phyloP scores from a whole-genome alignment of 2,329 filamentous ascomycete species.

The Phymatotrichopsis omnivora region DNA sequence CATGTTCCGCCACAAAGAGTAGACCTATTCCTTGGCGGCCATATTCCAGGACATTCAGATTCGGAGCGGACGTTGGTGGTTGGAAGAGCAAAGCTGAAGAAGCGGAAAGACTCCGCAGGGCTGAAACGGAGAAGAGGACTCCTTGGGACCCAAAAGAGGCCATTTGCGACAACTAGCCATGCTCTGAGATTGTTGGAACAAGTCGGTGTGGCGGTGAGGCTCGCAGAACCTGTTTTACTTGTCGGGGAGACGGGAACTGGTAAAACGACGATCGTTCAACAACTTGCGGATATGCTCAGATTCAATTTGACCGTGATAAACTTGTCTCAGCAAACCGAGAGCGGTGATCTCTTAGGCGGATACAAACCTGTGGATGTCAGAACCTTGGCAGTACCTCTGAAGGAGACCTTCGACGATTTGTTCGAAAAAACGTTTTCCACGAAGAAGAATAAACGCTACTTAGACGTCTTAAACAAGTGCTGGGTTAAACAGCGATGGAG shows the following conservation, averaged over 20 bases:
- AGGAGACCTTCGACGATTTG: conserved; percentile 86
- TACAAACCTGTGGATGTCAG: conserved; percentile 93
- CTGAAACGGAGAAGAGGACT: conserved; percentile 7
- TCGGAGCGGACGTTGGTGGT: conserved; percentile 49
- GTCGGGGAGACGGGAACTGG: conserved; percentile 99
- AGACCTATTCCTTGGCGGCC: conserved; percentile 64
- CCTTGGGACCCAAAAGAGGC: conserved; percentile 42
- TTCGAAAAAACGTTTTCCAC: conserved; percentile 80
- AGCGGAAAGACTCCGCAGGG: conserved; percentile 34
- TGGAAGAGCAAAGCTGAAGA: conserved; percentile 53
- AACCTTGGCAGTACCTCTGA: conserved; percentile 75
- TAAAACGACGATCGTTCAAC: conserved; percentile 93
- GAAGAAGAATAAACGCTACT: conserved; percentile 77
- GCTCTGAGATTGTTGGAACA: conserved; percentile 79
- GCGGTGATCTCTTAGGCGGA: conserved; percentile 85
- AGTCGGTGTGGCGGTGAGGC: conserved; percentile 68
- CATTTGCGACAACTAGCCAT: conserved; percentile 82
- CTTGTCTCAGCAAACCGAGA: conserved; percentile 94
- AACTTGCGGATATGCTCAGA: conserved; percentile 72
- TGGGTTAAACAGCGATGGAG: conserved; percentile 77
- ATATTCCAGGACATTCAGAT: conserved; percentile 61
- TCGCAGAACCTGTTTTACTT: conserved; percentile 79
- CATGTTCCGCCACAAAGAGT: conserved; percentile 74
- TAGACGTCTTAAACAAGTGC: conserved; percentile 69
- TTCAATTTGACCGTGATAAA: conserved; percentile 89